Evolutionary conservation across 2,329 filamentous ascomycete genomes (phyloP).

Genomic region (Didymellaceae sp.): DNA sequence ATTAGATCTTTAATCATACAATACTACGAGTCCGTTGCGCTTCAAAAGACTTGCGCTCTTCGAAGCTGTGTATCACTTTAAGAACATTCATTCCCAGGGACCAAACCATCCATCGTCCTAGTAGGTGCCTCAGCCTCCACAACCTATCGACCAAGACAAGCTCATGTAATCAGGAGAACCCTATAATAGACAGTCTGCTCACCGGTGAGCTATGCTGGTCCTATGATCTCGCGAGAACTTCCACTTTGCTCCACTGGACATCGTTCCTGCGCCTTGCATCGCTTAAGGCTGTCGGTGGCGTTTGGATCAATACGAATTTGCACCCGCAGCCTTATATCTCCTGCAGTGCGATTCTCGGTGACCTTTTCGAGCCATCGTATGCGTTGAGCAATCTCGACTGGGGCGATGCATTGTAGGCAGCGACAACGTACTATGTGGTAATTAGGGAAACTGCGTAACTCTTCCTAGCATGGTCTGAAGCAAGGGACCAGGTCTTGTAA

Average conservation of each 20-base stretch:
- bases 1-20: too few species aligned
- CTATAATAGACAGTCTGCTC: slow-evolving; percentile 4
- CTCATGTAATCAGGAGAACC: slow-evolving; percentile 11
- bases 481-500: not conserved
- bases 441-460: not conserved
- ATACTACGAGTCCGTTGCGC: not conserved
- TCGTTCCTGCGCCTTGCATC: not conserved
- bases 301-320: not conserved
- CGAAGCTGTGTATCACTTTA: not conserved
- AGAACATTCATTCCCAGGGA: not conserved
- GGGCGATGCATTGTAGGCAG: not conserved
- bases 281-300: slow-evolving; percentile 8
- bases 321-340: not conserved
- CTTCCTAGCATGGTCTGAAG: not conserved
- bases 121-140: slow-evolving; percentile 28
- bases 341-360: not conserved
- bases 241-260: not conserved
- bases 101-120: not conserved
- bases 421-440: too few species aligned
- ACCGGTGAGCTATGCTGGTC: slow-evolving; percentile 23
- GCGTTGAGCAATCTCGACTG: not conserved
- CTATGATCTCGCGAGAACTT: not conserved
- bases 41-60: not conserved
- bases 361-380: not conserved
- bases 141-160: not conserved